Percentiles rank a stretch among this genome's conserved stretches.
phyloP scores from a whole-genome alignment of 345 rosid genomes.

The Ailanthus altissimus region DNA sequence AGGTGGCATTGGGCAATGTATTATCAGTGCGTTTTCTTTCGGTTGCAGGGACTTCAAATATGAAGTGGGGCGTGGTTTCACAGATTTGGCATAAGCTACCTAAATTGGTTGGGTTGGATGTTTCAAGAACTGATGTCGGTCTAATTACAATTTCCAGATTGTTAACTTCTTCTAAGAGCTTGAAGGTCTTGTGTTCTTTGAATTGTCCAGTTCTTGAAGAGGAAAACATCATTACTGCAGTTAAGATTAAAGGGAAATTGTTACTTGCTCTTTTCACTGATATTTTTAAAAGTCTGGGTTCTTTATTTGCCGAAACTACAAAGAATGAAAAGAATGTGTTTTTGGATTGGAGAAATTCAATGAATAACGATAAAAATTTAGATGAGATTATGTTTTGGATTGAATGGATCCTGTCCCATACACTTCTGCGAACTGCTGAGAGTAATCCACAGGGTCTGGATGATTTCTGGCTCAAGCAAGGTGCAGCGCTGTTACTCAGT shows the following conservation, averaged over 20 bases:
- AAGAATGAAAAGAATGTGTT: constrained; percentile 52
- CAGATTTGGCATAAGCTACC: constrained; percentile 70
- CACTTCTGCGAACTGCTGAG: constrained; percentile 70
- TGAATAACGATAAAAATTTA: constrained; percentile 38
- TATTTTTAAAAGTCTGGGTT: constrained; percentile 57
- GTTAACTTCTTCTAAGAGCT: constrained; percentile 58
- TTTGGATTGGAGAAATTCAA: constrained; percentile 55
- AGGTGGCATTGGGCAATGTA: constrained; percentile 59
- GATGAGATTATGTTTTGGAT: constrained; percentile 72
- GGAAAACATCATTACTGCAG: constrained; percentile 47
- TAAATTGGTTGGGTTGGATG: constrained; percentile 65
- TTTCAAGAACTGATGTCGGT: constrained; percentile 77
- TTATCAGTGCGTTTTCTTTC: constrained; percentile 61
- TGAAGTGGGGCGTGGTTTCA: constrained; percentile 70
- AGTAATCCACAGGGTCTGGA: constrained; percentile 70
- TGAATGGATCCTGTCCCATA: constrained; percentile 76
- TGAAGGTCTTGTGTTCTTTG: constrained; percentile 75
- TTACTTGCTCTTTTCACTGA: constrained; percentile 56
- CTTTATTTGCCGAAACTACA: constrained; percentile 54
- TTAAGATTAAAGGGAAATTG: constrained; percentile 60
- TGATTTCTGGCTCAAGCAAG: constrained; percentile 84
- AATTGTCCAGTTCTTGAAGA: constrained; percentile 66
- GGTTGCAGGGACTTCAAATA: constrained; percentile 78
- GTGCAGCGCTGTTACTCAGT: constrained; percentile 65
- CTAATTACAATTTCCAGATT: constrained; percentile 61